Evolutionary conservation across 228 moss, liverwort and hornwort genomes (phyloP).

Genomic region (Sphagnum fallax): DNA sequence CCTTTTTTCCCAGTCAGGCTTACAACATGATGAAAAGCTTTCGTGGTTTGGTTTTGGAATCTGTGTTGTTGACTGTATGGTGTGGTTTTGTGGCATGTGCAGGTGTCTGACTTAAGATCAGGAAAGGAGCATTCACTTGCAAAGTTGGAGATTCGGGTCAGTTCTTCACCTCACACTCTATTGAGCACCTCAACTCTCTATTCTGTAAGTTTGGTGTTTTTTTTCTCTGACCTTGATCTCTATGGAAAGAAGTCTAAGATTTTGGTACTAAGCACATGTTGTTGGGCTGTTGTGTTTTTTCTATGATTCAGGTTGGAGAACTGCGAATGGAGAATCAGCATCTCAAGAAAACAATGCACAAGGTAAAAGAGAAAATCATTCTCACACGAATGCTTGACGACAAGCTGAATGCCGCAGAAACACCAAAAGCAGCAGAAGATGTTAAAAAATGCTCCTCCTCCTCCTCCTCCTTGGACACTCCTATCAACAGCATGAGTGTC

Average conservation of each 20-base stretch:
- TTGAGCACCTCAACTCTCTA: background rate
- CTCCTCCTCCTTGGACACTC: too few relatives aligned
- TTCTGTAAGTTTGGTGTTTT: background rate
- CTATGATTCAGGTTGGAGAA: conserved; percentile 21
- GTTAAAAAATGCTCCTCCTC: too few relatives aligned
- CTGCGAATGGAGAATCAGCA: conserved; percentile 36
- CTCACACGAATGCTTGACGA: background rate
- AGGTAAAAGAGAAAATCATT: conserved; percentile 20
- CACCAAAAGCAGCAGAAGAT: too few relatives aligned
- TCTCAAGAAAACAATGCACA: conserved; percentile 26
- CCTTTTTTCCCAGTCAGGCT: background rate
- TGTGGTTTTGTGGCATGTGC: background rate
- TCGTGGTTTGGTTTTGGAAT: too few relatives aligned
- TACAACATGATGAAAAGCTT: too few relatives aligned
- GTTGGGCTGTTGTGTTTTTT: too few relatives aligned
- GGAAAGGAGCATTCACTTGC: conserved; percentile 16
- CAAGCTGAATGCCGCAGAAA: background rate
- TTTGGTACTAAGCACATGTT: too few relatives aligned
- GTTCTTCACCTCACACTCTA: background rate
- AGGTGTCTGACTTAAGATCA: conserved; percentile 33
- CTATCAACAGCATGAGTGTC: too few relatives aligned
- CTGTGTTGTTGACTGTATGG: background rate
- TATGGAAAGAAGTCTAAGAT: too few relatives aligned
- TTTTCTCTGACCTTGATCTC: too few relatives aligned
- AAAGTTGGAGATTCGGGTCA: conserved; percentile 24